These are phyloP conservation scores for Biscogniauxia marginata DNA, from an alignment of 2,329 filamentous ascomycete genomes.

Conservation along the genomic window DNA sequence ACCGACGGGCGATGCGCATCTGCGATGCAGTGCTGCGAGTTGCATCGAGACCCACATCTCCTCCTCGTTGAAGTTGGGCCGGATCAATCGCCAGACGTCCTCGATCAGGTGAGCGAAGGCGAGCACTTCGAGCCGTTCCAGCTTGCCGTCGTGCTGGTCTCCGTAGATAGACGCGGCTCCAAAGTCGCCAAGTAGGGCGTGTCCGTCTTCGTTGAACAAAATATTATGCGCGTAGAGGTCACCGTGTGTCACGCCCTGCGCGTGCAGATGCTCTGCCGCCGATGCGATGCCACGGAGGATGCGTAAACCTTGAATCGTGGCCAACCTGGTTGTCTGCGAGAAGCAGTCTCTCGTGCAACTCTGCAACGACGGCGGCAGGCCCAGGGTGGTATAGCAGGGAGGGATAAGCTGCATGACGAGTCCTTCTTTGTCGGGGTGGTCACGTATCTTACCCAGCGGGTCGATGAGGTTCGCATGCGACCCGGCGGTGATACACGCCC, in stretches of 20 bases:
- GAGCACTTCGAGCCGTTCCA: slow-evolving; percentile 47
- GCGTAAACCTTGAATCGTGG: slow-evolving; percentile 29
- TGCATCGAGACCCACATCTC: slow-evolving; percentile 13
- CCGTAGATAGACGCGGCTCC: slow-evolving; percentile 47
- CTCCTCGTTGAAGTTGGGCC: slow-evolving; percentile 10
- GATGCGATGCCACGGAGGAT: slow-evolving; percentile 42
- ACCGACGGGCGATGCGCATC: slow-evolving; percentile 29
- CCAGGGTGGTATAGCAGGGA: slow-evolving; percentile 40
- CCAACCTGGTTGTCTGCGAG: slow-evolving; percentile 29
- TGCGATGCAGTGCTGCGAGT: slow-evolving; percentile 29
- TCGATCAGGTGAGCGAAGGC: slow-evolving; percentile 48
- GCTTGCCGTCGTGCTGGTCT: slow-evolving; percentile 13
- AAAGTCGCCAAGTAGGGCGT: slow-evolving; percentile 48
- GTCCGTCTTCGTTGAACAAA: slow-evolving; percentile 38
- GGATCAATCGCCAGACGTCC: slow-evolving; percentile 40
- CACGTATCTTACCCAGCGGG: slow-evolving; percentile 42
- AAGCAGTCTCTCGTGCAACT: slow-evolving; percentile 47
- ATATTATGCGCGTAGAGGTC: slow-evolving; percentile 50
- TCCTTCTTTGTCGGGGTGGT: slow-evolving; percentile 41
- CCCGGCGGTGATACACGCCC: slow-evolving; percentile 44
- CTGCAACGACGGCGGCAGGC: slow-evolving; percentile 42
- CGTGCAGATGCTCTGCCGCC: slow-evolving; percentile 44
- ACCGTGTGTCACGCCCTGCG: slow-evolving; percentile 43
- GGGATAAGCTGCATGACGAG: slow-evolving; percentile 49
- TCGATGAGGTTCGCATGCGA: slow-evolving; percentile 46